Base-by-base conservation (phyloP, 163 green algal genomes). In the Coccomyxa subellipsoidea region DNA sequence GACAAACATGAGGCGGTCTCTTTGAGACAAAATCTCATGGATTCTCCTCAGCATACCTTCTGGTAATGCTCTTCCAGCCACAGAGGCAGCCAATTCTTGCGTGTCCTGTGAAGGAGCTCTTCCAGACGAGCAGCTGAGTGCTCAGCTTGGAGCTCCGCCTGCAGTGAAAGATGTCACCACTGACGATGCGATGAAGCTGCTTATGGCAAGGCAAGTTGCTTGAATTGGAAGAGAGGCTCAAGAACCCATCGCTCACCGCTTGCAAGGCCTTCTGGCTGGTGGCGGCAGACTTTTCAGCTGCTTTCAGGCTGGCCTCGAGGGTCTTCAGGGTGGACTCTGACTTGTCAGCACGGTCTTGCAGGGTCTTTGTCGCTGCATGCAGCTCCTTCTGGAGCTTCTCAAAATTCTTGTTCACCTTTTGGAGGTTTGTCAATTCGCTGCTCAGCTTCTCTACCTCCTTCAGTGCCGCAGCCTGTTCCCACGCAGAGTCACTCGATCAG, bases 391-490 rank as follows among this genome's bases (percentile, higher is more conserved):
- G 66, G 18, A 34, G 15, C 66, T 73, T 73, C 66, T 73, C 7
- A n/a, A 73, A 73, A 8, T 73, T 32, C 66, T 73, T n/a, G 27
- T 73, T 73, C 21, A 34, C 66, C 29, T 32, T 34, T n/a, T 32
- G n/a, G 21, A 73, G 7, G 29, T 73, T 73, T 18, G 21, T 34
- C 66, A 73, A 23, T 23, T 73, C 66, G 29, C 6, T 34, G n/a
- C n/a, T 73, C 66, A 73, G 66, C 66, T 34, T 73, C 66, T 73
- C 66, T 6, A 73, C n/a, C 66, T 73, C 66, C 66, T 73, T 73
- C 66, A 36, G 66, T 36, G 66, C 5, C 7, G 27, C 66, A 8
- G n/a, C 27, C 66, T 73, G 66, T 34, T 54, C 47, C 47, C 47
- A 23, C 23, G 47, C 47, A n/a, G n/a, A n/a, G n/a, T n/a, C n/a